Base-by-base conservation (phyloP, 768 basidiomycete genomes). In the Suillus tomentosus region DNA sequence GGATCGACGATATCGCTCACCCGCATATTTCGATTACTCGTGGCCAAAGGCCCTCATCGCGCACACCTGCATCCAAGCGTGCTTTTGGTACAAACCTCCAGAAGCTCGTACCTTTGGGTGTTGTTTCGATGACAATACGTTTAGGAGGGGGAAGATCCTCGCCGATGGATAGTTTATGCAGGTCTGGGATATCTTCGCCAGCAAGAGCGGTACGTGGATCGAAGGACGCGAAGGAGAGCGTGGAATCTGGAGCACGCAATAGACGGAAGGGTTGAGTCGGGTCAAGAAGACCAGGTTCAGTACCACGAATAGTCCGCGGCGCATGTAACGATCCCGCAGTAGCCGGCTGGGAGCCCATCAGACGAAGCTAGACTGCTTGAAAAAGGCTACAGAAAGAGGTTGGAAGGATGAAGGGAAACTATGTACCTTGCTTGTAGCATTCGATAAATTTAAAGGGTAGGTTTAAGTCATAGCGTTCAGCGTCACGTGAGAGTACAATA, bases 61-160 rank as follows among this genome's bases (percentile, higher is more conserved):
- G 71, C 11, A 84, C 84, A 5, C 84, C 87, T 9, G 83, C 80
- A 54, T 85, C 85, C 62, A 79, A 75, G 62, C 80, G 82, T 4
- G 91, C 90, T 57, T 81, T 84, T 40, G 92, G 92, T 19, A 94
- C 89, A 74, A 90, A 93, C 51, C 92, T 82, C 92, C 91, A 94
- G 64, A 79, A 82, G 56, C 79, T 81, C 43, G 80, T 78, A 17
- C 85, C 85, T n/a, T 79, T 80, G 0, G 85, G 79, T 5, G 81
- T 77, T 9, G 81, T 86, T 77, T 94, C 92, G 40, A 93, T 80
- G 2, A 93, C 89, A 69, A 94, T 79, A 60, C 92, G 89, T 73
- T 87, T 90, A 1, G 88, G 85, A 6, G 85, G 79, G 56, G 80
- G 80, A 1, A 80, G 76, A 45, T 82, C 80, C n/a, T 82, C 80